Evolutionary conservation across 2,329 filamentous ascomycete genomes (phyloP).

Genomic region (Diaporthe sp.): DNA sequence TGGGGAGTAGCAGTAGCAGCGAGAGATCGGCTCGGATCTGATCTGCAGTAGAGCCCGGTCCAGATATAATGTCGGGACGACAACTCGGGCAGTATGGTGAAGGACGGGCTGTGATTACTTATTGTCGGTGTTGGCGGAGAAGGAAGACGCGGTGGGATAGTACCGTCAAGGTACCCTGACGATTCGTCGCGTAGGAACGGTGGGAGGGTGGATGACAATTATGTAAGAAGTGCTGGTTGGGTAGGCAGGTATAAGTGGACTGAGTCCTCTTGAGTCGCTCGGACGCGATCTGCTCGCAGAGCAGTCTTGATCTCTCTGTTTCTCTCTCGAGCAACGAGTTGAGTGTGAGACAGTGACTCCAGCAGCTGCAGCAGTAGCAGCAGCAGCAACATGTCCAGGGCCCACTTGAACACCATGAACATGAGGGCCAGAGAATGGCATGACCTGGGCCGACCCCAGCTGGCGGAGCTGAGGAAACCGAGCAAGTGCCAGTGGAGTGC

Average conservation of each 20-base stretch:
- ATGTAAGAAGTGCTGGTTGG: constrained; percentile 30
- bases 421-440: constrained; percentile 13
- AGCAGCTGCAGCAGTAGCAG: not conserved
- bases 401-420: constrained; percentile 30
- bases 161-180: constrained; percentile 22
- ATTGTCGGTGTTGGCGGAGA: constrained; percentile 35
- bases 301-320: not conserved
- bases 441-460: constrained; percentile 19
- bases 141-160: constrained; percentile 23
- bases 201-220: constrained; percentile 26
- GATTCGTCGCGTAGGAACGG: constrained; percentile 7
- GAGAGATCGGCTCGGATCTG: constrained; percentile 30
- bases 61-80: constrained; percentile 25
- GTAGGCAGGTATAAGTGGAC: constrained; percentile 34
- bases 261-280: constrained; percentile 14
- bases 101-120: constrained; percentile 33
- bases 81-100: constrained; percentile 23
- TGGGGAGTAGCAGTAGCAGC: constrained; percentile 23
- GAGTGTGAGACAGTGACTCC: not conserved
- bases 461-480: constrained; percentile 28
- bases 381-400: constrained; percentile 13
- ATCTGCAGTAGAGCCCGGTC: constrained; percentile 29
- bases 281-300: constrained; percentile 10
- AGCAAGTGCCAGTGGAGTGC: constrained; percentile 29
- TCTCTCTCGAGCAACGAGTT: constrained; percentile 14